Conservation (phyloP, 2,329 filamentous ascomycete genomes). For the Ophiostoma fasciatum region DNA sequence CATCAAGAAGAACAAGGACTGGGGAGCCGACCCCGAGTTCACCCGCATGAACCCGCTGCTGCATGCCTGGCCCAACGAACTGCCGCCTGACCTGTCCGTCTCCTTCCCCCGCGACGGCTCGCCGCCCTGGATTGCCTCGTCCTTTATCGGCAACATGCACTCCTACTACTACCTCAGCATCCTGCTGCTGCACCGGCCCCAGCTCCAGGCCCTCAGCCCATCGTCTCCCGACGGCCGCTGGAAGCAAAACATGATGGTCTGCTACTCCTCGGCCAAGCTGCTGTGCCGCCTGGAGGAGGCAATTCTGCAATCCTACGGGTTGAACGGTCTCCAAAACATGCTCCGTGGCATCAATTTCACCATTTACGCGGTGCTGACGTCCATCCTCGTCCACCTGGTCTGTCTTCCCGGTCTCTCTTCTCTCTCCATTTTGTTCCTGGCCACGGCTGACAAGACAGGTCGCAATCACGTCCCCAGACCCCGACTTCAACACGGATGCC, state of each 20-base stretch:
- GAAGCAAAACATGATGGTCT: conserved; percentile 78
- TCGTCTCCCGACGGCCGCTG: conserved; percentile 57
- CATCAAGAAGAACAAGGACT: conserved; percentile 56
- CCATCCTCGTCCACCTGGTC: conserved; percentile 85
- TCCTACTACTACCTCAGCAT: conserved; percentile 76
- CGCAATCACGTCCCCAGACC: conserved; percentile 83
- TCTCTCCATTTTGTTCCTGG: neutral
- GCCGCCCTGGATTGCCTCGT: conserved; percentile 69
- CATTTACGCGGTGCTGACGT: conserved; percentile 83
- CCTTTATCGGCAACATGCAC: conserved; percentile 80
- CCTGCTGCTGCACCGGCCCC: conserved; percentile 78
- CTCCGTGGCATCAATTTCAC: conserved; percentile 87
- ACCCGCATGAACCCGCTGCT: conserved; percentile 66
- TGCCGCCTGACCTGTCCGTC: conserved; percentile 66
- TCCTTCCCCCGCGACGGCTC: conserved; percentile 65
- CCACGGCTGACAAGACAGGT: conserved; percentile 44
- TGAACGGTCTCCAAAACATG: conserved; percentile 79
- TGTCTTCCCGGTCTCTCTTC: conserved; percentile 21
- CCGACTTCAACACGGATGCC: conserved; percentile 71
- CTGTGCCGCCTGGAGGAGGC: conserved; percentile 80
- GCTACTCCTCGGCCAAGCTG: conserved; percentile 69
- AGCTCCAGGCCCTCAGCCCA: conserved; percentile 64
- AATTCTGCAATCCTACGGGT: conserved; percentile 58
- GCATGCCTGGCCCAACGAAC: conserved; percentile 56
- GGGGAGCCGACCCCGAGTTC: conserved; percentile 76